A percentile compares a stretch with the other conserved stretches of the same genome.
Conservation (phyloP, 345 rosid genomes). For the Salix suchowensis region DNA sequence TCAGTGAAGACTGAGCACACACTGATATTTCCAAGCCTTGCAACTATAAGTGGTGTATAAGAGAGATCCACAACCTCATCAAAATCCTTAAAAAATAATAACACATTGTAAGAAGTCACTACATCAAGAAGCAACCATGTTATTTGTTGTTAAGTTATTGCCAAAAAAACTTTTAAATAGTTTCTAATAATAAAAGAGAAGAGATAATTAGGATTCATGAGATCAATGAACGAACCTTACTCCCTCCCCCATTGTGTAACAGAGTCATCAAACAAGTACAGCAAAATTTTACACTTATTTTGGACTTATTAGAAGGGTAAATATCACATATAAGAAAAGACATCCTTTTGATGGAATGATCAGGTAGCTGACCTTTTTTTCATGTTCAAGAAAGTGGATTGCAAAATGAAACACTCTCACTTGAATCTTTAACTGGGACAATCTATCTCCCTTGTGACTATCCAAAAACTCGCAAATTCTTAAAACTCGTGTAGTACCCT, state of each 20-base stretch:
- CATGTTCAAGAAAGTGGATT: slow-evolving; percentile 65
- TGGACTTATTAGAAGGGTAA: not conserved
- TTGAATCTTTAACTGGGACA: slow-evolving; percentile 52
- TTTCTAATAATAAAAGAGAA: not conserved
- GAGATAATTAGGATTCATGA: not conserved
- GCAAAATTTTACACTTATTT: not conserved
- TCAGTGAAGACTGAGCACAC: slow-evolving; percentile 59
- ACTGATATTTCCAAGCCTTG: slow-evolving; percentile 55
- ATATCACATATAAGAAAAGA: not conserved
- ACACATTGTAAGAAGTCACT: not conserved
- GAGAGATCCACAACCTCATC: slow-evolving; percentile 36
- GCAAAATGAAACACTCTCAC: slow-evolving; percentile 60
- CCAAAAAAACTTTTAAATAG: not conserved
- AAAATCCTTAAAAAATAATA: slow-evolving; percentile 47
- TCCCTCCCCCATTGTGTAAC: no score
- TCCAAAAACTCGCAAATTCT: slow-evolving; percentile 65
- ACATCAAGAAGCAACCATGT: not conserved
- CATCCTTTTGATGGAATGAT: not conserved
- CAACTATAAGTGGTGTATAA: slow-evolving; percentile 52
- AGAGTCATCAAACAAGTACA: no score
- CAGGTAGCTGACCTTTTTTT: slow-evolving; percentile 45
- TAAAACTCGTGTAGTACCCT: slow-evolving; percentile 78
- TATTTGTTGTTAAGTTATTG: not conserved
- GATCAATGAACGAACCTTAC: not conserved
- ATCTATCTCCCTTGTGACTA: slow-evolving; percentile 38